Evolutionary conservation across 177 flowering plant species (phyloP).

Genomic region (Telopea speciosissima): DNA sequence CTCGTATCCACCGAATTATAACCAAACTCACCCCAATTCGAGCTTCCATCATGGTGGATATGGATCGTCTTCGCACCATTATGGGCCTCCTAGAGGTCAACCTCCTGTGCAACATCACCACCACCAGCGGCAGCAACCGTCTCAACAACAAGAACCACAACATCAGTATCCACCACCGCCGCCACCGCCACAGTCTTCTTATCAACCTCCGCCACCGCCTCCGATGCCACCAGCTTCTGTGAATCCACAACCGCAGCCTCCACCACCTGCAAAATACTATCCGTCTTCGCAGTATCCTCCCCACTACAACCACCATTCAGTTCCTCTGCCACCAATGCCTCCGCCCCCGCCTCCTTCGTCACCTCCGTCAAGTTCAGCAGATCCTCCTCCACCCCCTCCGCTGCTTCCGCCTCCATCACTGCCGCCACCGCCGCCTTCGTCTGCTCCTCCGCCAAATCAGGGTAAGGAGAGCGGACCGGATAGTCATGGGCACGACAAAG

Average conservation of each 20-base stretch:
- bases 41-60: constrained; percentile 26
- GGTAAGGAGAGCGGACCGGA: constrained; percentile 30
- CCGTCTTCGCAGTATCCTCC: constrained; percentile 52
- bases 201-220: constrained; percentile 51
- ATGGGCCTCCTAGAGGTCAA: constrained; percentile 21
- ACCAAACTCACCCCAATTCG: constrained; percentile 22
- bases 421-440: constrained; percentile 27
- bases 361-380: constrained; percentile 43
- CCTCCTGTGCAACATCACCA: too few species aligned
- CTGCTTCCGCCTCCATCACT: constrained; percentile 41
- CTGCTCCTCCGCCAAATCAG: constrained; percentile 17
- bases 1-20: constrained; percentile 20
- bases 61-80: constrained; percentile 22
- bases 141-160: constrained; percentile 16
- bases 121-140: constrained; percentile 17
- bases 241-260: constrained; percentile 21
- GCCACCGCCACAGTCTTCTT: constrained; percentile 45
- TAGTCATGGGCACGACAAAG: constrained; percentile 20
- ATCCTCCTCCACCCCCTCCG: constrained; percentile 53
- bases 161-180: constrained; percentile 46
- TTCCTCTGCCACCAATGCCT: constrained; percentile 25
- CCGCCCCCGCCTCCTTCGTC: constrained; percentile 32
- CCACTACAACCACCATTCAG: constrained; percentile 36
- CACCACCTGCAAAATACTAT: constrained; percentile 38
- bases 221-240: constrained; percentile 22